Evolutionary conservation across 345 rosid genomes (phyloP), one percentile per base, ranked within the genome.

Genomic region (Arabidopsis suecica): DNA sequence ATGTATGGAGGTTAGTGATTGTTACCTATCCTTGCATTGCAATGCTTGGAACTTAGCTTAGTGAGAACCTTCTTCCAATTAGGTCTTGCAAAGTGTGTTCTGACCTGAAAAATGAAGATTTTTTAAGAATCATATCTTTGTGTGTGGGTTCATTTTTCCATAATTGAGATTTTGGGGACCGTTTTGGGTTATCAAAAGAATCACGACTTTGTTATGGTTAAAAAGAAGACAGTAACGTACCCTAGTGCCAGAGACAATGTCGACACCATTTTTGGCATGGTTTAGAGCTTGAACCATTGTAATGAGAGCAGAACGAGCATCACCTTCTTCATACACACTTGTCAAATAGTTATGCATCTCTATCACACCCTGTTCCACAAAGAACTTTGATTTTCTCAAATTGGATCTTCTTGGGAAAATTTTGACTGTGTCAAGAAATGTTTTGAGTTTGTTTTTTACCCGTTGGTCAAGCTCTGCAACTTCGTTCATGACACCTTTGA

Each of bases 271-370:
- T 74, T 95, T 95, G 71, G 99, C 99, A 51, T 92, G 99, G 61
- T 95, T 95, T 66, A 95, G 86, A 45, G 99, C 98, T 80, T 95
- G 99, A 56, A 95, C 98, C 99, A 92, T 95, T 53, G 99, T 89
- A 60, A 95, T 95, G 56, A 95, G 94, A 80, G 99, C 91, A 23
- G 99, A 95, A 64, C 99, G 83, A n/a, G 99, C 99, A 77, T 95
- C 99, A 5, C 99, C 99, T 92, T 95, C 99, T 83, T 92, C 99
- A 37, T 95, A 95, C 50, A 95, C 99, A 68, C 99, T 95, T 9
- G 99, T 95, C 81, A 95, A 80, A 82, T 95, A 92, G 73, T 95
- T 95, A 85, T 95, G 99, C 99, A 95, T 92, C 78, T 95, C 99
- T 61, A 95, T 92, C 64, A 95, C 93, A 34, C 99, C 97, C 99